Evolutionary conservation across 2,329 filamentous ascomycete genomes (phyloP).

Genomic region (Drechslerella stenobrocha): DNA sequence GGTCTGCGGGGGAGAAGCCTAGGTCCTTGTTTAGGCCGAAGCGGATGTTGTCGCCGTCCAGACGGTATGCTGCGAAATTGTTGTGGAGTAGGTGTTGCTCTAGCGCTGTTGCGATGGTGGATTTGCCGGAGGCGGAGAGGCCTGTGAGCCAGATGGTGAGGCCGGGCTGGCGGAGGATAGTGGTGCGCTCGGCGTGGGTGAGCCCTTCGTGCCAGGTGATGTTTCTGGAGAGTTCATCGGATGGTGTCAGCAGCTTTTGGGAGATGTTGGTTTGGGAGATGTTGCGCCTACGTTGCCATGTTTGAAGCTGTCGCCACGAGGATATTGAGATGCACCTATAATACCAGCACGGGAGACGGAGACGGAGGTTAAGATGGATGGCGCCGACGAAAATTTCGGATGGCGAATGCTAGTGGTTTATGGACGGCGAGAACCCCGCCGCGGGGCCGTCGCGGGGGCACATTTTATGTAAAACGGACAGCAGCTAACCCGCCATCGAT

Average conservation of each 20-base stretch:
- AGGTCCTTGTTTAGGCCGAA: conserved; percentile 98
- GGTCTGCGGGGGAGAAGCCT: conserved; percentile 87
- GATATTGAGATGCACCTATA: too few relatives aligned
- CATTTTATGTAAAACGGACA: not conserved
- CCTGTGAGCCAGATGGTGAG: conserved; percentile 98
- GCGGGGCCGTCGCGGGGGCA: not conserved
- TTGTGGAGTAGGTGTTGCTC: conserved; percentile 94
- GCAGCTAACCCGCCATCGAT: not conserved
- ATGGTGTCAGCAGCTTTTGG: not conserved
- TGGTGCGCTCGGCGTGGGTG: conserved; percentile 74
- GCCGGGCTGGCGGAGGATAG: conserved; percentile 77
- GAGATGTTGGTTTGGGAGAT: not conserved
- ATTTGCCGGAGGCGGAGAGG: conserved; percentile 93
- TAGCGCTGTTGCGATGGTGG: conserved; percentile 91
- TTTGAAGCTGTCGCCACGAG: not conserved
- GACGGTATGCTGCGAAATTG: conserved; percentile 79
- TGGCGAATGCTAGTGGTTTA: not conserved
- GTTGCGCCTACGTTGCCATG: conserved; percentile 6
- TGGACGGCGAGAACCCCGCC: not conserved
- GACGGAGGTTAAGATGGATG: not conserved
- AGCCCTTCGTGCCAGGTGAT: conserved; percentile 87
- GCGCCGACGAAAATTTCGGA: not conserved
- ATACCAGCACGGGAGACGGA: not conserved
- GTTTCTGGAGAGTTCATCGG: conserved; percentile 63
- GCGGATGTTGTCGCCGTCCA: conserved; percentile 95